A percentile compares a stretch with the other conserved stretches of the same genome.
Evolutionary conservation across 83 land plant genomes (phyloP).

Genomic region (Isoetes engelmannii): DNA sequence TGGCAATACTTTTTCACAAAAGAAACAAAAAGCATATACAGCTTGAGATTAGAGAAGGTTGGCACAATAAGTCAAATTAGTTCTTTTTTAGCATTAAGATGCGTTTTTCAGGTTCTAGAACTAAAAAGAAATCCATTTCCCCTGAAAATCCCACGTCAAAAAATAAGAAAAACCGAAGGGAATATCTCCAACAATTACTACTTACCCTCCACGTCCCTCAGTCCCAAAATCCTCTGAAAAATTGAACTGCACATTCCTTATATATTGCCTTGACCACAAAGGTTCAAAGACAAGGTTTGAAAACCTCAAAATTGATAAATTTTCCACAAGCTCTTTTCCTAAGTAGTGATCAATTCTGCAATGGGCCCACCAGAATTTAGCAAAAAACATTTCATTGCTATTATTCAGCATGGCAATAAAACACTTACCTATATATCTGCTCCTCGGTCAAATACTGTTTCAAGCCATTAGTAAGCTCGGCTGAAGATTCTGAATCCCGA

Average conservation of each 20-base stretch:
- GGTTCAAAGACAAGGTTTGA: constrained; percentile 84
- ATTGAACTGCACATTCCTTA: constrained; percentile 64
- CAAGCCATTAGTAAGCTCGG: constrained; percentile 63
- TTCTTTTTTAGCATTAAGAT: too few species aligned
- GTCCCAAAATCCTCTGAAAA: constrained; percentile 89
- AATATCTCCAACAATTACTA: neutral
- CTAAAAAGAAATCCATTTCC: too few species aligned
- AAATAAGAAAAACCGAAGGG: too few species aligned
- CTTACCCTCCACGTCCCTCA: constrained; percentile 88
- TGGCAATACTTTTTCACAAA: too few species aligned
- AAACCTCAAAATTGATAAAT: constrained; percentile 71
- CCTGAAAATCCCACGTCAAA: too few species aligned
- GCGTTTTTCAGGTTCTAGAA: too few species aligned
- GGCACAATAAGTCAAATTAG: neutral
- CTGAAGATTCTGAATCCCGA: constrained; percentile 86
- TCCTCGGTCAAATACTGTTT: constrained; percentile 70
- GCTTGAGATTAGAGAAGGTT: neutral
- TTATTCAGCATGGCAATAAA: neutral
- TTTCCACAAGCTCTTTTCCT: constrained; percentile 77
- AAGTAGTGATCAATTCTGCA: constrained; percentile 76
- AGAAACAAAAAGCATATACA: neutral
- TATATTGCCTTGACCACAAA: constrained; percentile 69
- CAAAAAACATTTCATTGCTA: neutral
- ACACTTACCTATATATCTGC: constrained; percentile 69
- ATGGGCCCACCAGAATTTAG: too few species aligned